A percentile compares a stretch with the other conserved stretches of the same genome.
These are phyloP conservation scores for Mortierella hygrophila DNA, from an alignment of 192 early-diverging fungal species.

Conservation along the genomic window DNA sequence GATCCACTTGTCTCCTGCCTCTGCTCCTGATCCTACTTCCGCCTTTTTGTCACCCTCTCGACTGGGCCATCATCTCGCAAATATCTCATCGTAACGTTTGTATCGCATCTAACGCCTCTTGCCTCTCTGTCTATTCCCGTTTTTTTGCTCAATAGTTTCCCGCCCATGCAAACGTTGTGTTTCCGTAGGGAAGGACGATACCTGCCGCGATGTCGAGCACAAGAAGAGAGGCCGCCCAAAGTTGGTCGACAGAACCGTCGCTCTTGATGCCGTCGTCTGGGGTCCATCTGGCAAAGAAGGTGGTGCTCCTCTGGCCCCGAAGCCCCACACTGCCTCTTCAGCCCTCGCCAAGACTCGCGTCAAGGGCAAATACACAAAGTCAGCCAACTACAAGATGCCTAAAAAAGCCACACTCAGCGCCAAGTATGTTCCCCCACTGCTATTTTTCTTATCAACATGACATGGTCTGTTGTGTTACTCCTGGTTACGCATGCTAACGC, in stretches of 20 bases:
- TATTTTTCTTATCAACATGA: neutral
- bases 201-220: slow-evolving; percentile 90
- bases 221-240: slow-evolving; percentile 91
- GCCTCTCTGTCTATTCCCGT: neutral
- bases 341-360: slow-evolving; percentile 26
- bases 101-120: neutral
- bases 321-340: slow-evolving; percentile 7
- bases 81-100: neutral
- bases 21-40: neutral
- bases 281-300: slow-evolving; percentile 29
- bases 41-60: neutral
- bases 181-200: slow-evolving; percentile 77
- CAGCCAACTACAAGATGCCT: slow-evolving; percentile 49
- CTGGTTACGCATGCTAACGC: slow-evolving; percentile 7
- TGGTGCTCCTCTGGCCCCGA: slow-evolving; percentile 20
- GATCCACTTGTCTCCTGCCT: neutral
- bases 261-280: slow-evolving; percentile 44
- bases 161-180: slow-evolving; percentile 88
- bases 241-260: slow-evolving; percentile 69
- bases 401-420: slow-evolving; percentile 18
- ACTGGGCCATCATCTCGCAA: neutral
- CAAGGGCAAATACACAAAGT: slow-evolving; percentile 46
- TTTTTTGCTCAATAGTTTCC: slow-evolving; percentile 54
- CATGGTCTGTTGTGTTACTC: neutral
- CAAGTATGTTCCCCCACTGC: slow-evolving; percentile 22